Evolutionary conservation across 2,329 filamentous ascomycete genomes (phyloP).

Genomic region (Xylaria hypoxylon): DNA sequence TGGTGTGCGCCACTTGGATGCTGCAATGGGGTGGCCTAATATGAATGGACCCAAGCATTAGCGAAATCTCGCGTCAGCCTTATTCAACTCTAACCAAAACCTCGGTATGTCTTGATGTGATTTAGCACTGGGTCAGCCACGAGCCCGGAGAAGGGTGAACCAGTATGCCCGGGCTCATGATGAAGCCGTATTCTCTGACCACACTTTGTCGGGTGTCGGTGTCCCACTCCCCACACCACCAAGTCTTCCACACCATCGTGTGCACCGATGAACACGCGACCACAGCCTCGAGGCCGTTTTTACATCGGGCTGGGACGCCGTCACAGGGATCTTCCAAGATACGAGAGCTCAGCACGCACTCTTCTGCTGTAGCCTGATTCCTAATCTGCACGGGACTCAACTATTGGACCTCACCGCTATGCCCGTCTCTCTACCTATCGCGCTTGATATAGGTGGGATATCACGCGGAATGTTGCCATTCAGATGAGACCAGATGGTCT

Average conservation of each 20-base stretch:
- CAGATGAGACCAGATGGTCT: background rate
- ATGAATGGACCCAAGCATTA: slow-evolving; percentile 22
- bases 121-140: slow-evolving; percentile 19
- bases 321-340: slow-evolving; percentile 22
- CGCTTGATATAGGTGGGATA: background rate
- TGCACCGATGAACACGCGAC: slow-evolving; percentile 25
- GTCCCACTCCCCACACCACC: slow-evolving; percentile 7
- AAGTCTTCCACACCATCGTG: slow-evolving; percentile 18
- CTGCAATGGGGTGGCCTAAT: slow-evolving; percentile 2
- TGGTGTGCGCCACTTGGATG: slow-evolving; percentile 18
- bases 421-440: background rate
- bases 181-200: slow-evolving; percentile 14
- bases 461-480: slow-evolving; percentile 16
- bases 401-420: slow-evolving; percentile 17
- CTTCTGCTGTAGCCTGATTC: slow-evolving; percentile 10
- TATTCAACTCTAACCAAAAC: slow-evolving; percentile 14
- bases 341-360: slow-evolving; percentile 2
- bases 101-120: slow-evolving; percentile 4
- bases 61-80: slow-evolving; percentile 35
- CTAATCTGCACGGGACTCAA: slow-evolving; percentile 14
- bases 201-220: background rate
- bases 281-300: slow-evolving; percentile 13
- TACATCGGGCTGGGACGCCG: slow-evolving; percentile 7
- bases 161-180: slow-evolving; percentile 12
- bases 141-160: slow-evolving; percentile 7